Conservation (phyloP, 164 flowering plant species). For the Magnolia kwangsiensis region DNA sequence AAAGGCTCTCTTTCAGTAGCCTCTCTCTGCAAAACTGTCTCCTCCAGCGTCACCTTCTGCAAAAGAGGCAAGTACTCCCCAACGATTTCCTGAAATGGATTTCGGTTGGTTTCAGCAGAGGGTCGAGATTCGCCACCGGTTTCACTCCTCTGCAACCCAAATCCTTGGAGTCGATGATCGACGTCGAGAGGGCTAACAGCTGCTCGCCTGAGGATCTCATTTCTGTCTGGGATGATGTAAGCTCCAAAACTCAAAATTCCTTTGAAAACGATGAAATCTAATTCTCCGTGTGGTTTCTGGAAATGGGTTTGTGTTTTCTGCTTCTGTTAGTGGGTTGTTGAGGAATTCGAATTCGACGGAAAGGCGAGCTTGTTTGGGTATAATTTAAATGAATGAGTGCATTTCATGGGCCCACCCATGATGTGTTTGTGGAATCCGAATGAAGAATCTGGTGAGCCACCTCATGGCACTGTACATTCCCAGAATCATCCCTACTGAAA, state of each 20-base stretch:
- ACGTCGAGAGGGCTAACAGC: constrained; percentile 61
- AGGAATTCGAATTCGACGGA: too few species aligned
- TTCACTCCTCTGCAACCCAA: constrained; percentile 72
- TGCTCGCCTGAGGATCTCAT: constrained; percentile 60
- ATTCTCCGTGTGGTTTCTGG: background rate
- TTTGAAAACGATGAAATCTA: background rate
- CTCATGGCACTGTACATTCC: too few species aligned
- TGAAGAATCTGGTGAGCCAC: too few species aligned
- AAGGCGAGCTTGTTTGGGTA: too few species aligned
- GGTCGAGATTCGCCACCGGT: constrained; percentile 68
- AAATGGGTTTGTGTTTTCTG: background rate
- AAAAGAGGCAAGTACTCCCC: constrained; percentile 30
- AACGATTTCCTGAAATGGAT: constrained; percentile 55
- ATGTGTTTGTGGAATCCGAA: too few species aligned
- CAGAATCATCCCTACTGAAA: too few species aligned
- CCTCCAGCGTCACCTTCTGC: constrained; percentile 5
- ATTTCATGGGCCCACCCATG: too few species aligned
- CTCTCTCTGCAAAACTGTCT: constrained; percentile 15
- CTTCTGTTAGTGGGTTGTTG: background rate
- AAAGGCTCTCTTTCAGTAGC: constrained; percentile 17
- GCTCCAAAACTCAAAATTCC: background rate
- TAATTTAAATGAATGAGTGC: too few species aligned
- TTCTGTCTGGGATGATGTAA: constrained; percentile 86
- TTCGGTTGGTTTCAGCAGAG: constrained; percentile 51
- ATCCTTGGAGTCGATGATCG: constrained; percentile 74